A percentile compares a stretch with the other conserved stretches of the same genome.
These are phyloP conservation scores for Coniophora puteana DNA, from an alignment of 1,284 basidiomycete genomes.

Conservation along the genomic window DNA sequence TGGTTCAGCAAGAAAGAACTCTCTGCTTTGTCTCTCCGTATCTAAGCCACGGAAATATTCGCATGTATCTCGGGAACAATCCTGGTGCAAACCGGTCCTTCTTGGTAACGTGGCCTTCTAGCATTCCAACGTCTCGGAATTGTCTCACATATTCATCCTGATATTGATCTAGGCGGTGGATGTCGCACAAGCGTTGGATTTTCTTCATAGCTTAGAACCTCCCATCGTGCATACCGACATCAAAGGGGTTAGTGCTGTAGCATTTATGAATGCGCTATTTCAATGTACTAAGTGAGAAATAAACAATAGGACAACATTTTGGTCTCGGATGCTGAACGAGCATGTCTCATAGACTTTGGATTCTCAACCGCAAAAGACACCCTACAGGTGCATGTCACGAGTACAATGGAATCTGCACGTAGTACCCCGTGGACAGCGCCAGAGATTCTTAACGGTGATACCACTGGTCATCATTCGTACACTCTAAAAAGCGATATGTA, in stretches of 20 bases:
- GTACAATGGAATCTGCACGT: no score
- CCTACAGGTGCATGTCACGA: no score
- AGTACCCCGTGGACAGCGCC: no score
- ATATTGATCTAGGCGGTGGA: conserved; percentile 17
- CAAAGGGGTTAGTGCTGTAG: conserved; percentile 28
- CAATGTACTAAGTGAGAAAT: no score
- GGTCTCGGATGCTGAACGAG: no score
- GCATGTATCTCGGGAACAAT: conserved; percentile 17
- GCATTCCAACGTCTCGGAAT: conserved; percentile 1
- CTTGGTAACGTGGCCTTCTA: conserved; percentile 23
- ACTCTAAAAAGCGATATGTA: no score
- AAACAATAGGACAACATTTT: no score
- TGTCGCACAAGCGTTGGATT: conserved; percentile 28
- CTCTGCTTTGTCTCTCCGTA: conserved; percentile 35
- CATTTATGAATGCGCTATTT: no score
- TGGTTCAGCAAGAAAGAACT: conserved; percentile 10
- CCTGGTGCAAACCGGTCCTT: conserved; percentile 16
- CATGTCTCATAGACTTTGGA: no score
- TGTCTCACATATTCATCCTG: background rate
- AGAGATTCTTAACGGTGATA: no score
- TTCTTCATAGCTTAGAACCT: conserved; percentile 28
- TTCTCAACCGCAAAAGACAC: no score
- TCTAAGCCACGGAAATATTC: conserved; percentile 32
- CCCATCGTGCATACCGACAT: conserved; percentile 36
- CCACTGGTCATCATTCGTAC: no score